phyloP scores from a whole-genome alignment of 192 early-diverging fungal genomes.

The Coemansia sp. region DNA sequence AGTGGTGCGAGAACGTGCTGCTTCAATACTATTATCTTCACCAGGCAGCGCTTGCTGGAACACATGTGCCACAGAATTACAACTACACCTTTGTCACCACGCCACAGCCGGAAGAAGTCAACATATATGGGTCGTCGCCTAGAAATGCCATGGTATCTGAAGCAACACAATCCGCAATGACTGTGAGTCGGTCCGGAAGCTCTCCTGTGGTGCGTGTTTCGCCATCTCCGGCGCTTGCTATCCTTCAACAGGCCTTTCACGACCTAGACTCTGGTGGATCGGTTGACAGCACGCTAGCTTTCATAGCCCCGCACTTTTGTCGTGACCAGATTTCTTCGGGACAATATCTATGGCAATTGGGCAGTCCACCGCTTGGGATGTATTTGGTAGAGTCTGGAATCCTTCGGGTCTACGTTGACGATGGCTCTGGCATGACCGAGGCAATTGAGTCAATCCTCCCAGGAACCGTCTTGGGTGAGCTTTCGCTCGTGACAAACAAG shows the following conservation, averaged over 20 bases:
- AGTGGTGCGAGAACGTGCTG: constrained; percentile 93
- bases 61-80: constrained; percentile 21
- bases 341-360: constrained; percentile 69
- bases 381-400: constrained; percentile 79
- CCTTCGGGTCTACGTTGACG: constrained; percentile 58
- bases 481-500: constrained; percentile 71
- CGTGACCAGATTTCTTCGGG: constrained; percentile 57
- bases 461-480: constrained; percentile 89
- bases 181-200: constrained; percentile 13
- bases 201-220: constrained; percentile 1
- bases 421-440: constrained; percentile 31
- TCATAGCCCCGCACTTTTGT: constrained; percentile 67
- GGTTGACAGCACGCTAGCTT: constrained; percentile 59
- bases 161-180: constrained; percentile 48
- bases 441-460: constrained; percentile 83
- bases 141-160: constrained; percentile 43
- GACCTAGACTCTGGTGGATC: constrained; percentile 58
- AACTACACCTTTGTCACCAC: constrained; percentile 37
- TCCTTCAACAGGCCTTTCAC: constrained; percentile 65
- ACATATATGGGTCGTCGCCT: constrained; percentile 38
- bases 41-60: constrained; percentile 39
- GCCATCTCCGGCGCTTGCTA: constrained; percentile 49
- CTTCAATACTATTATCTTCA: constrained; percentile 75
- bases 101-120: constrained; percentile 30
- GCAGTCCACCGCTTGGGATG: constrained; percentile 60